These are phyloP conservation scores for Thecaphora frezii DNA, from an alignment of 1,284 basidiomycete species.

Conservation along the genomic window DNA sequence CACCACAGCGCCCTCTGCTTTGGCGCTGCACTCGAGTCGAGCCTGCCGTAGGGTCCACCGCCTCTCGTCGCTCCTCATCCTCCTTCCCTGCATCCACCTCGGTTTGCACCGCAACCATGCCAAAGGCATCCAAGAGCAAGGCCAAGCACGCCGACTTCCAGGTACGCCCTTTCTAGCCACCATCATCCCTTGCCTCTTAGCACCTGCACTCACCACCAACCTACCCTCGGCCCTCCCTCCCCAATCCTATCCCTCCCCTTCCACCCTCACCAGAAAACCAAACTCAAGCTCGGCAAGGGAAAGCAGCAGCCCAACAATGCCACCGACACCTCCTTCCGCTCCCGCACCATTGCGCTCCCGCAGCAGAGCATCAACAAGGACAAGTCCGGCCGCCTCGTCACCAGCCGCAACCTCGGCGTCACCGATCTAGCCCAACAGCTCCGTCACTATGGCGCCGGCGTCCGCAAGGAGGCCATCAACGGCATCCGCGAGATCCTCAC, in stretches of 20 bases:
- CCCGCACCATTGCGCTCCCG: slow-evolving; percentile 62
- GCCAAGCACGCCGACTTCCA: slow-evolving; percentile 40
- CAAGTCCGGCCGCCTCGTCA: slow-evolving; percentile 36
- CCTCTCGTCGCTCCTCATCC: not conserved
- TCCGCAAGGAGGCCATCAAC: slow-evolving; percentile 77
- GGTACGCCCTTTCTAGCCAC: slow-evolving; percentile 7
- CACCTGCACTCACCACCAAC: not conserved
- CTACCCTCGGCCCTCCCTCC: not conserved
- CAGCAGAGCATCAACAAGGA: slow-evolving; percentile 51
- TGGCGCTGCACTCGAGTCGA: too few species aligned
- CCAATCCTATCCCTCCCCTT: not conserved
- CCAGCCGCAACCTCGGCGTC: slow-evolving; percentile 68
- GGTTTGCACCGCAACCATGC: too few species aligned
- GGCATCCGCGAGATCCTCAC: slow-evolving; percentile 80
- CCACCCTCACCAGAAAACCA: slow-evolving; percentile 74
- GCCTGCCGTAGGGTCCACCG: not conserved
- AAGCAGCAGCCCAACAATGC: slow-evolving; percentile 81
- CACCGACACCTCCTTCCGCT: slow-evolving; percentile 92
- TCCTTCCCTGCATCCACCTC: too few species aligned
- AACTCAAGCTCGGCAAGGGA: slow-evolving; percentile 91
- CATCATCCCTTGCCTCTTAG: not conserved
- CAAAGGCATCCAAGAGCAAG: slow-evolving; percentile 36
- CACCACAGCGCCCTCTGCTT: too few species aligned
- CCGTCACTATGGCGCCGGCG: slow-evolving; percentile 78
- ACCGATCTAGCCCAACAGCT: slow-evolving; percentile 76